Conservation (phyloP, 2,329 filamentous ascomycete species). For the Dothideomycetidae sp. region DNA sequence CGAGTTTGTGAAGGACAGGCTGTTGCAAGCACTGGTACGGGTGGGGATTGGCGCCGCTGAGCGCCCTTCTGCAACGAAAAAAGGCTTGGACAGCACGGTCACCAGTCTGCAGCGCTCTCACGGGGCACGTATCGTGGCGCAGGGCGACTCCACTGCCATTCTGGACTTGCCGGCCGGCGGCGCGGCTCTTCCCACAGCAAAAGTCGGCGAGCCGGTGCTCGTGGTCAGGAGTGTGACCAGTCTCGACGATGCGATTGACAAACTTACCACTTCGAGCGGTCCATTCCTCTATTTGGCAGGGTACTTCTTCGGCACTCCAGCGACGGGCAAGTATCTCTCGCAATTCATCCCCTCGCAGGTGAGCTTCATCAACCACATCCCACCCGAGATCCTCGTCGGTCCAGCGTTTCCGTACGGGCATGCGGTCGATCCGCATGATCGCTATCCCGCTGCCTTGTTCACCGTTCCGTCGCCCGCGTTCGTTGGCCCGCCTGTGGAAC, state of each 20-base stretch:
- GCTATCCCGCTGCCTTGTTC: constrained; percentile 34
- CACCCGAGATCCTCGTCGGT: constrained; percentile 36
- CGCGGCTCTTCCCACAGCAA: constrained; percentile 17
- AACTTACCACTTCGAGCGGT: constrained; percentile 10
- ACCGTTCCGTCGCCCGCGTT: constrained; percentile 31
- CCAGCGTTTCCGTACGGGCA: constrained; percentile 23
- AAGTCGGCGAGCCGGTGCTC: constrained; percentile 31
- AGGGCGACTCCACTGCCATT: constrained; percentile 16
- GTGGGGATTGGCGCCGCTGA: constrained; percentile 23
- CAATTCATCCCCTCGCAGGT: constrained; percentile 40
- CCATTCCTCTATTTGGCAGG: constrained; percentile 34
- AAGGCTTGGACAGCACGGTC: constrained; percentile 6
- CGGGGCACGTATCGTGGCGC: constrained; percentile 13
- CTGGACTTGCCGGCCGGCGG: constrained; percentile 14
- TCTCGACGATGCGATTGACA: constrained; percentile 41
- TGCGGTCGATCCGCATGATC: constrained; percentile 17
- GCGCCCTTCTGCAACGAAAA: constrained; percentile 7
- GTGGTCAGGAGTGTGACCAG: constrained; percentile 34
- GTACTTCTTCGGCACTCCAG: constrained; percentile 35
- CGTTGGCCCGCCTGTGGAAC: constrained; percentile 12
- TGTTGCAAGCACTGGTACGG: constrained; percentile 36
- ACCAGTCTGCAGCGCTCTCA: constrained; percentile 8
- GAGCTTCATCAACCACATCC: constrained; percentile 45
- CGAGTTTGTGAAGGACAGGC: constrained; percentile 43
- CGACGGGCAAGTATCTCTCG: constrained; percentile 43